Conservation (phyloP, 805 yeast genomes). For the Kregervanrija delftensis region DNA sequence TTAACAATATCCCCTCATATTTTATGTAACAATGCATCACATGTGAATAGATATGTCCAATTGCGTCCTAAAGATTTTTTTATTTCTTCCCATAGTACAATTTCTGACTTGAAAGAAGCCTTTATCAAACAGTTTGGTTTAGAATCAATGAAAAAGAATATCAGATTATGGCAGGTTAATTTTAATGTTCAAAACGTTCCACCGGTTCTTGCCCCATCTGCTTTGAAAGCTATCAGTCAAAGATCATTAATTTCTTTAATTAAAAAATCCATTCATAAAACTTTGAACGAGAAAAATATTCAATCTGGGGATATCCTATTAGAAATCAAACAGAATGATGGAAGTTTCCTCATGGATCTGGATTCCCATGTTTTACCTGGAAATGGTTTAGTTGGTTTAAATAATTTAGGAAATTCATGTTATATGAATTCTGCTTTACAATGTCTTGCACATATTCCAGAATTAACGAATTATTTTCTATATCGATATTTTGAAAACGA, state of each 20-base stretch:
- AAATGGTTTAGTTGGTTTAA: constrained; percentile 52
- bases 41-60: constrained; percentile 21
- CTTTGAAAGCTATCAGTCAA: constrained; percentile 11
- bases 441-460: constrained; percentile 82
- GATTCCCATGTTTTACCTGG: constrained; percentile 16
- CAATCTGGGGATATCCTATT: constrained; percentile 16
- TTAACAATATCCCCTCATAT: constrained; percentile 22
- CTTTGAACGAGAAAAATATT: constrained; percentile 6
- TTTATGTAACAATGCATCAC: constrained; percentile 17
- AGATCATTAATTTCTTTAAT: constrained; percentile 17
- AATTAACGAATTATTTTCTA: constrained; percentile 67
- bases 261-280: constrained; percentile 10
- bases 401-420: constrained; percentile 84
- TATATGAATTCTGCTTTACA: constrained; percentile 94
- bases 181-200: constrained; percentile 10
- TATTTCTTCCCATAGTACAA: constrained; percentile 28
- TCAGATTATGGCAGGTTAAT: constrained; percentile 22
- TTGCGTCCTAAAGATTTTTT: constrained; percentile 32
- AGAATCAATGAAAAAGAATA: constrained; percentile 5
- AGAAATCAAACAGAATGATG: constrained; percentile 23
- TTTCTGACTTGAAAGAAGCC: constrained; percentile 21
- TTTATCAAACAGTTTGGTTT: constrained; percentile 18
- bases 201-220: constrained; percentile 14
- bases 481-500: constrained; percentile 55
- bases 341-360: constrained; percentile 19